Evolutionary conservation across 2,329 filamentous ascomycete species (phyloP), one percentile per base, ranked within the genome.

Genomic region (Colletotrichum liriopes): DNA sequence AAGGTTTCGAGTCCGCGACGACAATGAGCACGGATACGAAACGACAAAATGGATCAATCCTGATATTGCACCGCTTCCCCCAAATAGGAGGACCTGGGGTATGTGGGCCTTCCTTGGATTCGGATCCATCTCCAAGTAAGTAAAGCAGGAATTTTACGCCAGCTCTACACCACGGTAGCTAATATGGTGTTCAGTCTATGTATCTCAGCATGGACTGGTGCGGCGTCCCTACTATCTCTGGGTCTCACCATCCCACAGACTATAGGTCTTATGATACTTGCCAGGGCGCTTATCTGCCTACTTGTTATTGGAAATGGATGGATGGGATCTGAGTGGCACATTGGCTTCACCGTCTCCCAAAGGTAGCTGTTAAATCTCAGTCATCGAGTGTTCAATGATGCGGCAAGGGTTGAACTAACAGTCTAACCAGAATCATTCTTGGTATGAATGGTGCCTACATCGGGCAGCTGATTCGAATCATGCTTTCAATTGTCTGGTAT

Each of bases 41-140:
- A 86, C 85, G 0, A 82, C 85, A 62, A 79, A 82, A 39, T 88
- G 86, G 86, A 85, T 84, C 35, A 88, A 88, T 68, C 84, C 84
- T 75, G 82, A 82, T 54, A 75, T 83, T 39, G 80, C 81, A 16
- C 81, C 82, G n/a, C 74, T 83, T 8, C 79, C 86, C n/a, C 81
- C 83, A 2, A 81, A 82, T 67, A 78, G 84, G 63, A 79, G 85
- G 73, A 87, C 85, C 49, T 87, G 86, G 86, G 84, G 72, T 12
- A 12, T 73, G 3, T 74, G 67, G 73, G 67, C 75, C 12, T 77
- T 73, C 45, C 71, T 75, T 11, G 74, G 74, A 1, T 75, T 74
- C 37, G 74, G 74, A 3, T 75, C 73, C 14, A 75, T 75, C 61
- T 74, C 74, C 35, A 75, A 75, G 74, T 73, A 55, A 56, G 73